Evolutionary conservation across 169 alveolate genomes (phyloP), one percentile per base, ranked within the genome.

Genomic region (Eimeria maxima): DNA sequence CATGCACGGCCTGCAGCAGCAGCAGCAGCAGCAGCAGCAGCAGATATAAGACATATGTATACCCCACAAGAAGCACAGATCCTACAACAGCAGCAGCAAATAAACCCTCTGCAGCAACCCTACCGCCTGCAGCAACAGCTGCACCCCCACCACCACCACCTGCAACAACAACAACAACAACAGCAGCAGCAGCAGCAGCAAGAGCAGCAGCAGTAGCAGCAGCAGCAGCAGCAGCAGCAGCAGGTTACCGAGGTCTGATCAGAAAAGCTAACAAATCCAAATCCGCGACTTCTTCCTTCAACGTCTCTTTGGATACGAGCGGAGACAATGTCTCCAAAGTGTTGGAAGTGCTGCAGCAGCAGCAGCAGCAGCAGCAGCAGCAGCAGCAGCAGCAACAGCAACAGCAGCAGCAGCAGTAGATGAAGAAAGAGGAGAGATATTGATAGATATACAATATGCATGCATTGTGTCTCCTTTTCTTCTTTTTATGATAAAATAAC

Each of bases 251-350:
- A 69, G 4, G 87, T 93, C 14, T 67, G 97, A 86, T 97, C 97
- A 94, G 98, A 99, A 90, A 97, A 99, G 84, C 98, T 97, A 33
- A 99, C 97, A 96, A 98, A 99, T 2, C 99, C 99, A 93, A 98
- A 98, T 27, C 99, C 99, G 45, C 98, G 97, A 38, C 90, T 90
- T 88, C 98, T 97, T 18, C 98, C 98, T 69, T 87, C 95, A 11
- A 90, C 24, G 78, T 97, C 98, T 38, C 98, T 60, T 65, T 97
- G 98, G 27, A 98, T 97, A 33, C 98, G 96, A 27, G 98, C 98
- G 92, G 98, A 97, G n/a, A 97, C 86, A 33, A 98, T 97, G 74
- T 87, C 95, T 18, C 99, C 99, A 84, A 97, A 98, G 67, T 96
- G 97, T 67, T 97, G 97, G 78, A 98, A 98, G 65, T 98, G 98